phyloP scores from a whole-genome alignment of 352 stramenopile species.

The Pythium guiyangense region DNA sequence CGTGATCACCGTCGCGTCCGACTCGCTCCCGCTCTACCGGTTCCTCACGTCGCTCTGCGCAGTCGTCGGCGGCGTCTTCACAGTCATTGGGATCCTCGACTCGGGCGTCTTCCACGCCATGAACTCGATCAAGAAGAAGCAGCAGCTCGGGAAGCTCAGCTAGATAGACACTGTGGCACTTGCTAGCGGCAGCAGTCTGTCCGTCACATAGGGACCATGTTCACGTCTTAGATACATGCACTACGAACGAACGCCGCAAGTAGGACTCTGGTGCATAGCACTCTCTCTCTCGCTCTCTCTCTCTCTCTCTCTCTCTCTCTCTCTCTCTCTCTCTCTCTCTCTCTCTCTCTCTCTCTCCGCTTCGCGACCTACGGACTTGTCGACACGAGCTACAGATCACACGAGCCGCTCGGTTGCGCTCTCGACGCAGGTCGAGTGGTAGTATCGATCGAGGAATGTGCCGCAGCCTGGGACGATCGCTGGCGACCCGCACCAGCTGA shows the following conservation, averaged over 20 bases:
- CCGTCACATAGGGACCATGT: neutral
- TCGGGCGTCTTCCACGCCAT: constrained; percentile 74
- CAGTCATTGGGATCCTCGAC: constrained; percentile 80
- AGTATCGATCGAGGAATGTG: constrained; percentile 3
- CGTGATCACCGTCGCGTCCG: constrained; percentile 57
- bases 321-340: too few relatives aligned
- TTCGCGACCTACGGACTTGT: too few relatives aligned
- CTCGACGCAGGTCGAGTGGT: neutral
- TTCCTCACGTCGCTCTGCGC: constrained; percentile 83
- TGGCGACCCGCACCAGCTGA: neutral
- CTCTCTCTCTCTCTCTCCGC: too few relatives aligned
- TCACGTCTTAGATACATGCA: too few relatives aligned
- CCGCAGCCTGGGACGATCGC: constrained; percentile 2
- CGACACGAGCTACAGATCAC: too few relatives aligned
- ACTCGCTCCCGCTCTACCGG: constrained; percentile 76
- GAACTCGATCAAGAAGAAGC: constrained; percentile 85
- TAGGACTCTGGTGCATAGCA: too few relatives aligned
- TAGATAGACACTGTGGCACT: neutral
- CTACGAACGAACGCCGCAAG: too few relatives aligned
- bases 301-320: too few relatives aligned
- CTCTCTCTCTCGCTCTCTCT: too few relatives aligned
- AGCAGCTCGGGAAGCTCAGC: constrained; percentile 70
- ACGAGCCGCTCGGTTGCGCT: neutral
- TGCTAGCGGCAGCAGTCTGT: neutral
- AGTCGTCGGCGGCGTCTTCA: constrained; percentile 82